Evolutionary conservation across 1,284 basidiomycete genomes (phyloP).

Genomic region (Puccinia triticina): DNA sequence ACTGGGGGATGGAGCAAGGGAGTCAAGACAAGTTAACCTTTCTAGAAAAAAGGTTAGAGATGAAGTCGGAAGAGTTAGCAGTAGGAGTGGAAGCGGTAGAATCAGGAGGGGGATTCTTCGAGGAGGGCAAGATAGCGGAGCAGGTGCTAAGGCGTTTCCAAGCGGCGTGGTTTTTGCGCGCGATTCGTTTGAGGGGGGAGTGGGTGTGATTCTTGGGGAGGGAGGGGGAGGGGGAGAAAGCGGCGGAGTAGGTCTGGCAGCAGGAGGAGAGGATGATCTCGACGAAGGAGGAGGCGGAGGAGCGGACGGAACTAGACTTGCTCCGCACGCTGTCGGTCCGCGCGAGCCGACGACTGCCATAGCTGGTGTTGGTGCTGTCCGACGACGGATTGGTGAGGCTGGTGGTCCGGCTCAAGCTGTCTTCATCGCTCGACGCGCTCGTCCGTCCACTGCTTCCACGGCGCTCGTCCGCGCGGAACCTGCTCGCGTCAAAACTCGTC

Average conservation of each 20-base stretch:
- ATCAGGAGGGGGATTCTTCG: background rate
- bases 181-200: background rate
- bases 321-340: background rate
- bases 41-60: too few species aligned
- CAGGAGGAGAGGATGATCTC: conserved; percentile 4
- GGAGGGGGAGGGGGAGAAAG: background rate
- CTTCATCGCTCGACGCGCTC: too few species aligned
- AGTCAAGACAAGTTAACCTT: too few species aligned
- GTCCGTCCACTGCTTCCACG: background rate
- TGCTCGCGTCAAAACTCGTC: background rate
- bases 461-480: background rate
- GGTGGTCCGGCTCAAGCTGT: too few species aligned
- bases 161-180: background rate
- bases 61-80: background rate
- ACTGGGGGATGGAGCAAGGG: too few species aligned
- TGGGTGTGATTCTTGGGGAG: background rate
- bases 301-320: background rate
- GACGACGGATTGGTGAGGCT: too few species aligned
- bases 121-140: conserved; percentile 1
- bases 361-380: too few species aligned
- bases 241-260: background rate
- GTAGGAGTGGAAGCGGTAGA: background rate
- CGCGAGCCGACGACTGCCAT: background rate
- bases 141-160: conserved; percentile 1
- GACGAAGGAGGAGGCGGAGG: background rate